Percentiles rank a stretch among this genome's conserved stretches.
These are phyloP conservation scores for Setaria viridis DNA, from an alignment of 202 grass and related monocot genomes.

Conservation along the genomic window DNA sequence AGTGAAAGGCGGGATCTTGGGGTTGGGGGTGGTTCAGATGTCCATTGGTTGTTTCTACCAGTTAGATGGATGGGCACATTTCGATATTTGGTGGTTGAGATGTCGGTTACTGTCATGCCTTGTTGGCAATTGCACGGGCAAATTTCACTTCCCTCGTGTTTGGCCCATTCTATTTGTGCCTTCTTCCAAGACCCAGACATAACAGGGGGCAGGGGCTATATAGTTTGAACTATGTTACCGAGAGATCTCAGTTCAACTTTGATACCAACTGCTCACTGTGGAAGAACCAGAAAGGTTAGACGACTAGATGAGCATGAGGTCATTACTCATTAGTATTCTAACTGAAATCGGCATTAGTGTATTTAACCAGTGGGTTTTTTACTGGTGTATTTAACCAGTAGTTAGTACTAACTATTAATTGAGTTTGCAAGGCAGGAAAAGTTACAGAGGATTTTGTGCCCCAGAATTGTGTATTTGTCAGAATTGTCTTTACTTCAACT, in stretches of 20 bases:
- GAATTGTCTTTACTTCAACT: slow-evolving; percentile 5
- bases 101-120: slow-evolving; percentile 6
- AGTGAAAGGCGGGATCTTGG: slow-evolving; percentile 41
- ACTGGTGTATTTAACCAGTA: not conserved
- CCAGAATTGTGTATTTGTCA: not conserved
- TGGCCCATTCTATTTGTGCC: not conserved
- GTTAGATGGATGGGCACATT: slow-evolving; percentile 13
- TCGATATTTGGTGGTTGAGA: slow-evolving; percentile 22
- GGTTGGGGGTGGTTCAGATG: slow-evolving; percentile 40
- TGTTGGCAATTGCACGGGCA: not conserved
- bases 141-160: not conserved
- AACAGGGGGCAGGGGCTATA: not conserved
- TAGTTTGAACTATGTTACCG: not conserved
- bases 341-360: not conserved
- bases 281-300: not conserved
- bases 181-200: not conserved
- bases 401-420: not conserved
- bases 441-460: not conserved
- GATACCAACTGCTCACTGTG: not conserved
- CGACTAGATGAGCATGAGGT: not conserved
- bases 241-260: not conserved
- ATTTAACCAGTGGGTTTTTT: not conserved
- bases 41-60: slow-evolving; percentile 24
- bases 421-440: not conserved
- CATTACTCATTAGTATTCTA: not conserved